Conservation (phyloP, 2,329 filamentous ascomycete species). For the Colletotrichum simmondsii region DNA sequence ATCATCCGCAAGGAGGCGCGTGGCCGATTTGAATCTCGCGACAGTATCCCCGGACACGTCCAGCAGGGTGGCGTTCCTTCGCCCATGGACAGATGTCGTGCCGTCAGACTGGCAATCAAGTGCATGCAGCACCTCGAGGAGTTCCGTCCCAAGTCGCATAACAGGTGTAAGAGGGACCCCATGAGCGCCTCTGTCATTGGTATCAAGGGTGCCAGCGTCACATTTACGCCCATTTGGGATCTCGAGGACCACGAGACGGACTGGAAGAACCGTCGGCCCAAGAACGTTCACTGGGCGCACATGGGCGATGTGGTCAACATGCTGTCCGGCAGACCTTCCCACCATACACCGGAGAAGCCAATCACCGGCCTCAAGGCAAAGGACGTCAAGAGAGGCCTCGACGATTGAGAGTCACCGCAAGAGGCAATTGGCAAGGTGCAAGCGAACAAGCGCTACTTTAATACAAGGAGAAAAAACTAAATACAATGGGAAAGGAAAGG, state of each 20-base stretch:
- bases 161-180: slow-evolving; percentile 78
- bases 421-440: background rate
- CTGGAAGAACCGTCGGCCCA: slow-evolving; percentile 90
- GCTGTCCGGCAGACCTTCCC: slow-evolving; percentile 76
- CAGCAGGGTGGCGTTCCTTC: slow-evolving; percentile 94
- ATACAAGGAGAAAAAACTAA: slow-evolving; percentile 8
- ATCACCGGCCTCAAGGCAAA: slow-evolving; percentile 67
- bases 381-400: slow-evolving; percentile 67
- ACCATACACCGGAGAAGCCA: slow-evolving; percentile 59
- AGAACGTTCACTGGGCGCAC: slow-evolving; percentile 84
- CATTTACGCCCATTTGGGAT: slow-evolving; percentile 84
- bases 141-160: slow-evolving; percentile 73
- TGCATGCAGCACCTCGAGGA: slow-evolving; percentile 91
- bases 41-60: slow-evolving; percentile 92
- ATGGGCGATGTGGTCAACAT: slow-evolving; percentile 87
- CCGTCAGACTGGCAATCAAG: slow-evolving; percentile 91
- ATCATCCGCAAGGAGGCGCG: slow-evolving; percentile 96
- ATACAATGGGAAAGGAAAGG: slow-evolving; percentile 12
- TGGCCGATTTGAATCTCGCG: slow-evolving; percentile 90
- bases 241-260: slow-evolving; percentile 90
- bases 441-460: background rate
- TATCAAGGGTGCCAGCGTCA: slow-evolving; percentile 87
- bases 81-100: slow-evolving; percentile 94
- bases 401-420: background rate
- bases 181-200: slow-evolving; percentile 86